Percentiles rank a stretch among this genome's conserved stretches.
These are phyloP conservation scores for Ramalina peruviana DNA, from an alignment of 495 filamentous ascomycete species.

Conservation along the genomic window DNA sequence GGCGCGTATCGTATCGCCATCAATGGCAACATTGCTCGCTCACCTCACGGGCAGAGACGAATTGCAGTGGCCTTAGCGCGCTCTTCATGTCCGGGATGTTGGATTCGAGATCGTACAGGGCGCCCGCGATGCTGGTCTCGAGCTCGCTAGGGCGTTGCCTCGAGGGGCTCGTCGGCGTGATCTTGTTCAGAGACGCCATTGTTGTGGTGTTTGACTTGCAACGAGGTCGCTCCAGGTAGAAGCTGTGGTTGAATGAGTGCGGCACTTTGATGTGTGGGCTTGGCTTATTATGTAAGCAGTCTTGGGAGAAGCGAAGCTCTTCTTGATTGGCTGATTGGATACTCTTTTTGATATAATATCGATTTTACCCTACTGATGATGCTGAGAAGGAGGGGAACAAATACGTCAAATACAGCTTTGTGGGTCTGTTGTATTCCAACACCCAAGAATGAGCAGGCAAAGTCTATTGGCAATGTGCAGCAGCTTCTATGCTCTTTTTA, in stretches of 20 bases:
- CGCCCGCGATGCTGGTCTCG: constrained; percentile 83
- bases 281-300: constrained; percentile 3
- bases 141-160: constrained; percentile 87
- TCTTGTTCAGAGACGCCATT: constrained; percentile 31
- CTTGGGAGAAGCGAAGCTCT: neutral
- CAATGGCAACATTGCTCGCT: constrained; percentile 30
- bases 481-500: too few relatives aligned
- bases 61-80: constrained; percentile 87
- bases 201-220: constrained; percentile 4
- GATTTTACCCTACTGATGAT: too few relatives aligned
- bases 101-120: constrained; percentile 94
- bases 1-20: neutral
- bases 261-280: constrained; percentile 2
- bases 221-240: neutral
- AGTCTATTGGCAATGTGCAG: too few relatives aligned
- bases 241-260: neutral
- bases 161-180: constrained; percentile 89
- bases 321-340: neutral
- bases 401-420: too few relatives aligned
- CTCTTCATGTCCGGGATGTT: constrained; percentile 93
- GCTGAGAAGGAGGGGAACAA: too few relatives aligned
- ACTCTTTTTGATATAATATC: too few relatives aligned
- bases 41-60: constrained; percentile 96
- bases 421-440: too few relatives aligned
- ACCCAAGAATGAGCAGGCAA: too few relatives aligned